Conservation (phyloP, 139 green algal genomes). For the Nannochloris sp. region DNA sequence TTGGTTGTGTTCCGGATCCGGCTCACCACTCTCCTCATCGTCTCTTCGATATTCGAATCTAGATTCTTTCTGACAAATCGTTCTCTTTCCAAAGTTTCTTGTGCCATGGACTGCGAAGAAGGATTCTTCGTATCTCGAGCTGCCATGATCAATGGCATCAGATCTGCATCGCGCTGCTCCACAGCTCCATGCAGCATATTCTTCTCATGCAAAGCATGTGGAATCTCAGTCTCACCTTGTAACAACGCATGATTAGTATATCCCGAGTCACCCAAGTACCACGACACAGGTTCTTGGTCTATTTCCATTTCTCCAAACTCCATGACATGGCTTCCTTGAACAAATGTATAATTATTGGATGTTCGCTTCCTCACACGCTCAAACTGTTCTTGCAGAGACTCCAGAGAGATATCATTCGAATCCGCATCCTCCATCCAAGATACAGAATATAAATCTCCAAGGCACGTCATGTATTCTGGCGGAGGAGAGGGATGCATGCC, state of each 20-base stretch:
- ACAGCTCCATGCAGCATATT: constrained; percentile 27
- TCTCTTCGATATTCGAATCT: neutral
- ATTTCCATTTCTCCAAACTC: constrained; percentile 69
- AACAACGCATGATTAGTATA: constrained; percentile 10
- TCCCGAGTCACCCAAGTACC: constrained; percentile 54
- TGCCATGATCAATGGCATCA: constrained; percentile 47
- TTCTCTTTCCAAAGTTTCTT: neutral
- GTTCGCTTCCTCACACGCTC: constrained; percentile 62
- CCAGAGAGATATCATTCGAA: constrained; percentile 43
- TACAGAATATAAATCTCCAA: constrained; percentile 92
- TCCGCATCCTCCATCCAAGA: constrained; percentile 92
- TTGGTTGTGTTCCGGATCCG: neutral
- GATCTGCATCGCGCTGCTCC: constrained; percentile 75
- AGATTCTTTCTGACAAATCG: neutral
- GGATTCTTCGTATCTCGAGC: neutral
- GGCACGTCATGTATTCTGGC: constrained; percentile 69
- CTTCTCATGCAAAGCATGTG: neutral
- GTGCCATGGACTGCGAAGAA: neutral
- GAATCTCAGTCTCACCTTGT: neutral
- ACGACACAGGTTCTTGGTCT: constrained; percentile 42
- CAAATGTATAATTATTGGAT: constrained; percentile 70
- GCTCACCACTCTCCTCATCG: neutral
- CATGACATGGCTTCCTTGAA: constrained; percentile 65
- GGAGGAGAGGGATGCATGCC: constrained; percentile 22
- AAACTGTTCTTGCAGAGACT: constrained; percentile 83